phyloP scores from a whole-genome alignment of 345 rosid genomes.

The Hibiscus trionum region DNA sequence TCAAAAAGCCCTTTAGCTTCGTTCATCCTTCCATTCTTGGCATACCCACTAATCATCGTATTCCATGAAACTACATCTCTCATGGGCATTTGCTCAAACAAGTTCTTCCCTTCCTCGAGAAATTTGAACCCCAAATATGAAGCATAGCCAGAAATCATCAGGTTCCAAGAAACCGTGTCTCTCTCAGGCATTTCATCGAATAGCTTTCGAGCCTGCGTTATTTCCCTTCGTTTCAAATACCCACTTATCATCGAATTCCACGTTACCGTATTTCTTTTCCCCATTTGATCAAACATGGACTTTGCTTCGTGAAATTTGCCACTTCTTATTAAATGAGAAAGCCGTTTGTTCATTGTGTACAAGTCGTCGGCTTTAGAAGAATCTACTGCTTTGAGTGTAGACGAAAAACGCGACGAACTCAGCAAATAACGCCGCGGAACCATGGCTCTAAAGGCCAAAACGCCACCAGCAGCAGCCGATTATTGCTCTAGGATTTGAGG shows the following conservation, averaged over 20 bases:
- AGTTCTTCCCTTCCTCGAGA: slow-evolving; percentile 7
- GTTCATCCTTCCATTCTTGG: slow-evolving; percentile 12
- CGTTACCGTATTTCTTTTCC: slow-evolving; percentile 9
- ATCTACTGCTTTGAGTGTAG: neutral
- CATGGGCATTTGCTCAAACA: slow-evolving; percentile 15
- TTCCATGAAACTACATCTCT: slow-evolving; percentile 10
- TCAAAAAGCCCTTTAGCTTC: slow-evolving; percentile 11
- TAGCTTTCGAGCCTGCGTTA: slow-evolving; percentile 9
- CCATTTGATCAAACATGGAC: slow-evolving; percentile 12
- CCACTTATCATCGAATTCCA: slow-evolving; percentile 14
- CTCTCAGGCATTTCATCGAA: slow-evolving; percentile 14
- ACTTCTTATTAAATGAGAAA: neutral
- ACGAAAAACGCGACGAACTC: neutral
- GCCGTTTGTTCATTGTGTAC: neutral
- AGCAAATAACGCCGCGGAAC: neutral
- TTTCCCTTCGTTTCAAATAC: slow-evolving; percentile 11
- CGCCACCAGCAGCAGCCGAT: neutral
- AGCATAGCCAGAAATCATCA: slow-evolving; percentile 11
- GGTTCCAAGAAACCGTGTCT: slow-evolving; percentile 11
- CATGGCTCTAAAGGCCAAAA: neutral
- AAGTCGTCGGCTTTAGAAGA: neutral
- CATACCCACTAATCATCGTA: slow-evolving; percentile 18
- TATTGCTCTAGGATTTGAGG: neutral
- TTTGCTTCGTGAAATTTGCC: neutral
- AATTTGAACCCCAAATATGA: slow-evolving; percentile 6